Conservation (phyloP, 305 asterid species). For the Petunia hybrid region DNA sequence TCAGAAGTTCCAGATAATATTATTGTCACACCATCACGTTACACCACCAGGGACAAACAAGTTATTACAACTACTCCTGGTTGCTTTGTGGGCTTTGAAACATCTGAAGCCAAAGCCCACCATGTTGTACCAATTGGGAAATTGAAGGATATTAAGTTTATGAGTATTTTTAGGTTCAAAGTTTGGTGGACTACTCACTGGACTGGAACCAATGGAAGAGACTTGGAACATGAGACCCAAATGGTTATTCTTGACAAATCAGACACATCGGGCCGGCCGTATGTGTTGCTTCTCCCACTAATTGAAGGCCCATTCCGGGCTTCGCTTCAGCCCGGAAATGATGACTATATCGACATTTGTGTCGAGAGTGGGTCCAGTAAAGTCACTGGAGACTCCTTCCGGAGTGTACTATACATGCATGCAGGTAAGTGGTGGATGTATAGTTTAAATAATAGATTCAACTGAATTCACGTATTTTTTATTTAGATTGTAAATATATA, state of each 20-base stretch:
- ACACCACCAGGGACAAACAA: slow-evolving; percentile 47
- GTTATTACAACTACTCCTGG: slow-evolving; percentile 56
- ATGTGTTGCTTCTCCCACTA: slow-evolving; percentile 74
- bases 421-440: slow-evolving; percentile 5
- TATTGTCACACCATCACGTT: slow-evolving; percentile 64
- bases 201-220: slow-evolving; percentile 77
- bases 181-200: slow-evolving; percentile 99
- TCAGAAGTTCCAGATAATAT: slow-evolving; percentile 76
- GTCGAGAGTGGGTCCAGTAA: slow-evolving; percentile 84
- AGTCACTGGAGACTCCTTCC: slow-evolving; percentile 56
- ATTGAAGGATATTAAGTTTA: slow-evolving; percentile 71
- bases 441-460: too few species aligned
- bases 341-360: slow-evolving; percentile 70
- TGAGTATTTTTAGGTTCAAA: slow-evolving; percentile 94
- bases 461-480: too few species aligned
- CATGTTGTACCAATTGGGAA: slow-evolving; percentile 85
- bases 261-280: slow-evolving; percentile 51
- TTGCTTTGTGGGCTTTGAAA: slow-evolving; percentile 84
- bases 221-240: slow-evolving; percentile 87
- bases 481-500: too few species aligned
- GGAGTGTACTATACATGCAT: slow-evolving; percentile 75
- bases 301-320: slow-evolving; percentile 84
- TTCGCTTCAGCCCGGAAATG: slow-evolving; percentile 76
- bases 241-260: slow-evolving; percentile 74
- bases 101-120: slow-evolving; percentile 54